Conservation (phyloP, 164 flowering plant genomes). For the Saururus chinensis region DNA sequence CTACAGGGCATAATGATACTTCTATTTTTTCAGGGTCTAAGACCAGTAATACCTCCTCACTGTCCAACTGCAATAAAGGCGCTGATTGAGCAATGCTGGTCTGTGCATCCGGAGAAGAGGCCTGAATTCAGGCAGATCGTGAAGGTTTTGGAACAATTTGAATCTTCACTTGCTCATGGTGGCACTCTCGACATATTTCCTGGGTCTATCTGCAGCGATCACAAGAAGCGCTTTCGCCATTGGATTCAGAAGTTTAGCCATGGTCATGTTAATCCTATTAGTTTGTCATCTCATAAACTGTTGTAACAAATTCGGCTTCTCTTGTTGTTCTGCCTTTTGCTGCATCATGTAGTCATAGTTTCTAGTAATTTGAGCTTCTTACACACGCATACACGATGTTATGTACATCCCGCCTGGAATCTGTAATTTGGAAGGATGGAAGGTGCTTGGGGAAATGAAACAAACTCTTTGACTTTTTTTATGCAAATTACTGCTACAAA, state of each 20-base stretch:
- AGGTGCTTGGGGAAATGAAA: not conserved
- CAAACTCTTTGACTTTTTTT: not conserved
- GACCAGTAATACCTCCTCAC: slow-evolving; percentile 58
- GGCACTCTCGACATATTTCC: slow-evolving; percentile 49
- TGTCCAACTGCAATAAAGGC: slow-evolving; percentile 66
- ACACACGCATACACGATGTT: not conserved
- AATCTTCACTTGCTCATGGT: slow-evolving; percentile 42
- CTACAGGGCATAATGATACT: not conserved
- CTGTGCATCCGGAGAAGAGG: slow-evolving; percentile 49
- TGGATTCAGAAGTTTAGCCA: slow-evolving; percentile 73
- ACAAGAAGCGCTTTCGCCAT: slow-evolving; percentile 58
- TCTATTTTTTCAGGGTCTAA: slow-evolving; percentile 40
- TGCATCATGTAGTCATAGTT: too few relatives aligned
- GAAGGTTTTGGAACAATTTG: slow-evolving; percentile 66
- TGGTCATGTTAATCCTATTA: slow-evolving; percentile 4
- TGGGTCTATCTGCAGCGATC: slow-evolving; percentile 43
- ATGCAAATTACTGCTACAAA: too few relatives aligned
- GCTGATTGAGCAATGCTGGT: slow-evolving; percentile 72
- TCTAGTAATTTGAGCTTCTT: not conserved
- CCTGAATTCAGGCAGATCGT: slow-evolving; percentile 74
- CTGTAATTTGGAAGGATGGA: not conserved
- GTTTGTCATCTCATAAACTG: slow-evolving; percentile 20
- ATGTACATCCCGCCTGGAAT: not conserved
- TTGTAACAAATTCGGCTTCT: not conserved
- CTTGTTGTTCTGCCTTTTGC: not conserved